These are phyloP conservation scores for Macrophomina tecta DNA, from an alignment of 2,329 filamentous ascomycete genomes.

Conservation along the genomic window DNA sequence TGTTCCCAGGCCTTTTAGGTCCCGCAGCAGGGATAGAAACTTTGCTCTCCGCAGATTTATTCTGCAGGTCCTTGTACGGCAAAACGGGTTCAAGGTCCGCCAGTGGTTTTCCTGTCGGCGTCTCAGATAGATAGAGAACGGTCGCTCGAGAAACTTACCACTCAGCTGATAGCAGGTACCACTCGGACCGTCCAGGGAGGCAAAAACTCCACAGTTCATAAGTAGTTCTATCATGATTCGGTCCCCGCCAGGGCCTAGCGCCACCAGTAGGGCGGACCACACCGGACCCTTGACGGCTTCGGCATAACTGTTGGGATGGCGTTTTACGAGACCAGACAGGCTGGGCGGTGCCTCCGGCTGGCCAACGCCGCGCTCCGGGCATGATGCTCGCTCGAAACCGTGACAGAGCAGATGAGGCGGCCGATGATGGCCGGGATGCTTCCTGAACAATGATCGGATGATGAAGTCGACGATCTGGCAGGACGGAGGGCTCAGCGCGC, in stretches of 20 bases:
- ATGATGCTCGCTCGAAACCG: slow-evolving; percentile 69
- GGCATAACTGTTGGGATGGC: slow-evolving; percentile 73
- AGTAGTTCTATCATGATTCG: slow-evolving; percentile 78
- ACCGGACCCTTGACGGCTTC: slow-evolving; percentile 69
- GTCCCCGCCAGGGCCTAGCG: slow-evolving; percentile 78
- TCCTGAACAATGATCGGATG: slow-evolving; percentile 77
- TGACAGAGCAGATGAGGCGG: slow-evolving; percentile 82
- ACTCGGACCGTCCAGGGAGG: slow-evolving; percentile 62
- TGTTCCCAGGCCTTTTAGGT: slow-evolving; percentile 42
- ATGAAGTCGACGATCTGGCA: slow-evolving; percentile 56
- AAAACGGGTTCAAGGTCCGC: slow-evolving; percentile 20
- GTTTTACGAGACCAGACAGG: slow-evolving; percentile 70
- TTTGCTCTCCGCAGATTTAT: slow-evolving; percentile 18
- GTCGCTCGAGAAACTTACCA: slow-evolving; percentile 58
- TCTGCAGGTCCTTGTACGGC: slow-evolving; percentile 8
- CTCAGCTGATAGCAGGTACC: slow-evolving; percentile 80
- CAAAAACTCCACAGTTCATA: slow-evolving; percentile 78
- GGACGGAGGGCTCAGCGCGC: slow-evolving; percentile 37
- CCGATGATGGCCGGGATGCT: slow-evolving; percentile 55
- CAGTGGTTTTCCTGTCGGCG: slow-evolving; percentile 24
- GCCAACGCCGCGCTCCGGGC: slow-evolving; percentile 36
- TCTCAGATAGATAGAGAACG: slow-evolving; percentile 19
- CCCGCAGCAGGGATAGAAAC: slow-evolving; percentile 27
- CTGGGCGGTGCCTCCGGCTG: slow-evolving; percentile 47
- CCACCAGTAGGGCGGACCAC: slow-evolving; percentile 76